Percentiles rank a stretch among this genome's conserved stretches.
phyloP scores from a whole-genome alignment of 495 filamentous ascomycete genomes.

The Corynascus novoguineensis region DNA sequence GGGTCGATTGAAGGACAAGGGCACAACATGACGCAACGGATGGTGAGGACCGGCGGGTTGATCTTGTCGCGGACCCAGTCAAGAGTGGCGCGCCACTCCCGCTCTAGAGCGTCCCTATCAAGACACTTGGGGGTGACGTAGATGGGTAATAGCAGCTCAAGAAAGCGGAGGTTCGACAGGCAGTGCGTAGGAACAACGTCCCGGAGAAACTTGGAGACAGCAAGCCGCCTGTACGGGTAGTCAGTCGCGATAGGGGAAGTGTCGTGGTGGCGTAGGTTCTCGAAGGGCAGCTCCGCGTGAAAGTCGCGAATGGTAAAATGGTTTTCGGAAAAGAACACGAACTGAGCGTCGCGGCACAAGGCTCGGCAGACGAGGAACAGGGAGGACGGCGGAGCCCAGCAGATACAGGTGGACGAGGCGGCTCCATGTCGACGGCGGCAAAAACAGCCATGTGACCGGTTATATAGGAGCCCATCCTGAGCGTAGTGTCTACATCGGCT shows the following conservation, averaged over 20 bases:
- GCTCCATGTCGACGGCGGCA: conserved; percentile 7
- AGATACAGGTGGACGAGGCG: conserved; percentile 1
- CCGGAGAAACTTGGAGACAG: not conserved
- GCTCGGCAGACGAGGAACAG: conserved; percentile 8
- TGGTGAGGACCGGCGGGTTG: conserved; percentile 6
- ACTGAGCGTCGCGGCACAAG: conserved; percentile 7
- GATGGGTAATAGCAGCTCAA: conserved; percentile 8
- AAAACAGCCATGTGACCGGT: conserved; percentile 1
- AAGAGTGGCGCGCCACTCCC: conserved; percentile 5
- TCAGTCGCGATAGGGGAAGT: not conserved
- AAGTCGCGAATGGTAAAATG: conserved; percentile 12
- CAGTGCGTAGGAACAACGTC: not conserved
- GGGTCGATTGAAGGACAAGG: too few relatives aligned
- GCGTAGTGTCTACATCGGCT: not conserved
- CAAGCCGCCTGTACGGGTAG: conserved; percentile 1
- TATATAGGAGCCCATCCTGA: not conserved
- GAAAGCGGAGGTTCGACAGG: conserved; percentile 4
- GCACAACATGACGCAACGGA: conserved; percentile 6
- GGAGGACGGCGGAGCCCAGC: conserved; percentile 8
- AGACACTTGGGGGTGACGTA: conserved; percentile 2
- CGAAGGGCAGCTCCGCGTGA: not conserved
- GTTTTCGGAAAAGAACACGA: conserved; percentile 14
- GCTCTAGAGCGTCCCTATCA: not conserved
- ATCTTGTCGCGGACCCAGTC: conserved; percentile 7
- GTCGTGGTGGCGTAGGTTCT: not conserved